phyloP scores from a whole-genome alignment of 2,329 filamentous ascomycete genomes.

The Botrytis pseudocinerea region DNA sequence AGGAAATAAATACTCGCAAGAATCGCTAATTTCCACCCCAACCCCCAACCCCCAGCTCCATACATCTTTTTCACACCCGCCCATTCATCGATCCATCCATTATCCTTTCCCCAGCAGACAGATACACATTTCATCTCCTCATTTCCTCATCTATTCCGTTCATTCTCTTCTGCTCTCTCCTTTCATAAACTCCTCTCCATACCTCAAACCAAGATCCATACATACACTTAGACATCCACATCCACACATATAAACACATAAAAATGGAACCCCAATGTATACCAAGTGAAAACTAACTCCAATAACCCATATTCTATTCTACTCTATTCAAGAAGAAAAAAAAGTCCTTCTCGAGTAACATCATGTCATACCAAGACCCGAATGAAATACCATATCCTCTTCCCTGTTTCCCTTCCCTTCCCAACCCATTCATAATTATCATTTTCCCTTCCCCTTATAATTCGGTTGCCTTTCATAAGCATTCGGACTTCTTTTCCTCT shows the following conservation, averaged over 20 bases:
- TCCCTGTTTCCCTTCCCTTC: background rate
- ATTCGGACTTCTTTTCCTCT: conserved; percentile 68
- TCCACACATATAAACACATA: background rate
- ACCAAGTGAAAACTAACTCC: background rate
- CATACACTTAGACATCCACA: background rate
- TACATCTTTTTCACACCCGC: too few relatives aligned
- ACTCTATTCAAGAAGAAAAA: background rate
- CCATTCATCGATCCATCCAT: too few relatives aligned
- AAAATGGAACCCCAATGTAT: background rate
- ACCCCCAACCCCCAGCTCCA: too few relatives aligned
- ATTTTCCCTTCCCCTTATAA: conserved; percentile 44
- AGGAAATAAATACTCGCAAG: too few relatives aligned
- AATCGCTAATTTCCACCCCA: too few relatives aligned
- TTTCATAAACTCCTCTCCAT: background rate
- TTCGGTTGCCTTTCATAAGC: conserved; percentile 78
- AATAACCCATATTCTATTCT: background rate
- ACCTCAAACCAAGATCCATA: background rate
- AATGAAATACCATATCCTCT: background rate
- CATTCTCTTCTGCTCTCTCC: too few relatives aligned
- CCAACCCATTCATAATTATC: background rate
- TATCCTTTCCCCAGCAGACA: too few relatives aligned
- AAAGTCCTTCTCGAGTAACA: background rate
- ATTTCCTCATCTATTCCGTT: background rate
- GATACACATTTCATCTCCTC: too few relatives aligned
- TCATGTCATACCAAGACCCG: background rate